These are phyloP conservation scores for Populus pruinosa DNA, from an alignment of 345 rosid species.

Conservation along the genomic window DNA sequence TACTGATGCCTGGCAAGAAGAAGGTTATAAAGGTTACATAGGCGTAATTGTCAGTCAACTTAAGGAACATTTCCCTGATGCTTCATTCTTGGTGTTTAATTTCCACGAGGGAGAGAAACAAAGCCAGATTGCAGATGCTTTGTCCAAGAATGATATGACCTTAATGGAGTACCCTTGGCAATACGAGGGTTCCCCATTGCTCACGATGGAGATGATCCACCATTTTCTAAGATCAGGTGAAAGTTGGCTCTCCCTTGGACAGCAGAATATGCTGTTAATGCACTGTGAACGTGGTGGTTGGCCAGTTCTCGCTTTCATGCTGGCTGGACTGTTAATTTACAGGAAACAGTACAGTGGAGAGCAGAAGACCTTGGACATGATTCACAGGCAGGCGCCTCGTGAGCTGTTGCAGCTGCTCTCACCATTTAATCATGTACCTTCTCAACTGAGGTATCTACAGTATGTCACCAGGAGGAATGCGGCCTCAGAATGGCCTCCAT, in stretches of 20 bases:
- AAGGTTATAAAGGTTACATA: conserved; percentile 56
- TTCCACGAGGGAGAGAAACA: conserved; percentile 70
- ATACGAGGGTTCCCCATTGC: conserved; percentile 82
- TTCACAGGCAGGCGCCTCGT: conserved; percentile 83
- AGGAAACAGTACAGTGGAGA: conserved; percentile 82
- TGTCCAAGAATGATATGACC: conserved; percentile 74
- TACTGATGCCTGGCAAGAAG: conserved; percentile 58
- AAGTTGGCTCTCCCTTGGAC: conserved; percentile 93
- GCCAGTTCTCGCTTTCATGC: conserved; percentile 82
- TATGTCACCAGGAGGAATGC: conserved; percentile 87
- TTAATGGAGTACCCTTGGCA: conserved; percentile 97
- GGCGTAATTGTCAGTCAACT: conserved; percentile 66
- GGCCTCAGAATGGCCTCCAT: conserved; percentile 90
- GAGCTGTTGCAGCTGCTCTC: conserved; percentile 78
- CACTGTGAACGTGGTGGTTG: conserved; percentile 90
- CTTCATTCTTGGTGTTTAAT: conserved; percentile 80
- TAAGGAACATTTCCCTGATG: conserved; percentile 69
- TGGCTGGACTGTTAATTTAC: conserved; percentile 77
- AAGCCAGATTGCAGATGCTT: conserved; percentile 49
- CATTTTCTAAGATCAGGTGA: conserved; percentile 90
- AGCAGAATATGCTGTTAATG: conserved; percentile 68
- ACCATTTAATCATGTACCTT: conserved; percentile 80
- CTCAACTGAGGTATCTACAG: conserved; percentile 83
- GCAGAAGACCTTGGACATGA: conserved; percentile 85
- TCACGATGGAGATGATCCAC: conserved; percentile 79